Evolutionary conservation across 805 yeast species (phyloP).

Genomic region (Yamadazyma philogaea): DNA sequence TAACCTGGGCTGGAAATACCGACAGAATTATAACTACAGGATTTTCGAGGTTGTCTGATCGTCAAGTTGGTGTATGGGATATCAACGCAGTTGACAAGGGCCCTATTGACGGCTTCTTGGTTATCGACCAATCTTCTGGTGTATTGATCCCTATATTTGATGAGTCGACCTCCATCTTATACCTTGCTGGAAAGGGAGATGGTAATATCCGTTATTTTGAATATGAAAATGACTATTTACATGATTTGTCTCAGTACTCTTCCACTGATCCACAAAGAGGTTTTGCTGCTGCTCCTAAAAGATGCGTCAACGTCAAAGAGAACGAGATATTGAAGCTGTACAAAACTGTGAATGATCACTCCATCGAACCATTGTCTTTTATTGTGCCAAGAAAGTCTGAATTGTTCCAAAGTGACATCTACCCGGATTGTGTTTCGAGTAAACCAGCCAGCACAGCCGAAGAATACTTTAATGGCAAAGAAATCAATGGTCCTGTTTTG

Average conservation of each 20-base stretch:
- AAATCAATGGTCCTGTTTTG: conserved; percentile 78
- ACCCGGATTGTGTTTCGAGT: conserved; percentile 83
- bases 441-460: conserved; percentile 74
- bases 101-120: conserved; percentile 84
- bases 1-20: conserved; percentile 84
- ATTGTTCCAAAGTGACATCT: conserved; percentile 87
- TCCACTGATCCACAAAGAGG: conserved; percentile 96
- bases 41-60: conserved; percentile 85
- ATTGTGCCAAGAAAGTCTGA: conserved; percentile 93
- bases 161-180: conserved; percentile 72
- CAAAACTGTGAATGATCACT: conserved; percentile 82
- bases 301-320: conserved; percentile 71
- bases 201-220: conserved; percentile 95
- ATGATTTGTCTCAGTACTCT: conserved; percentile 81
- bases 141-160: conserved; percentile 90
- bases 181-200: conserved; percentile 96
- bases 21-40: conserved; percentile 92
- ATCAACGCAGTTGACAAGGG: conserved; percentile 69
- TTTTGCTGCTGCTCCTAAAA: conserved; percentile 83
- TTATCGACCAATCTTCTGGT: conserved; percentile 89
- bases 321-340: conserved; percentile 81
- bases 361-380: conserved; percentile 88
- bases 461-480: conserved; percentile 79
- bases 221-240: conserved; percentile 77
- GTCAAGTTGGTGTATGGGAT: conserved; percentile 96